phyloP scores from a whole-genome alignment of 2,329 filamentous ascomycete genomes.

The Sclerotiophoma versabilis region DNA sequence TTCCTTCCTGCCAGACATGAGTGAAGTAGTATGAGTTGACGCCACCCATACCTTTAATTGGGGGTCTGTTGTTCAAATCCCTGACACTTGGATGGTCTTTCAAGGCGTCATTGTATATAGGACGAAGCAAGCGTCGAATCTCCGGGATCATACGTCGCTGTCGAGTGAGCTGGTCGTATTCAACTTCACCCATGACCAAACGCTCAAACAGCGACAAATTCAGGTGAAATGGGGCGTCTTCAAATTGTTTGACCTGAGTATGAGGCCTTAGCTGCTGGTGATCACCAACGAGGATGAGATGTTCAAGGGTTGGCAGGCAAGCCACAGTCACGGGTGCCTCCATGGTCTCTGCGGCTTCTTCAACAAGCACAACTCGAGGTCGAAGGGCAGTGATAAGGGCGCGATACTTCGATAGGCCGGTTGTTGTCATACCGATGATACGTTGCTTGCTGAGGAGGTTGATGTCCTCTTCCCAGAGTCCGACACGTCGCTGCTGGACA shows the following conservation, averaged over 20 bases:
- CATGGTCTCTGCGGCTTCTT: slow-evolving; percentile 80
- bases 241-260: slow-evolving; percentile 68
- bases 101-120: slow-evolving; percentile 65
- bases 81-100: slow-evolving; percentile 66
- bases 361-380: slow-evolving; percentile 74
- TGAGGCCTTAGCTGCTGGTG: slow-evolving; percentile 79
- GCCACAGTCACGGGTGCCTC: slow-evolving; percentile 68
- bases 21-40: slow-evolving; percentile 67
- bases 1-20: slow-evolving; percentile 70
- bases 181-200: slow-evolving; percentile 70
- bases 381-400: slow-evolving; percentile 70
- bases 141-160: slow-evolving; percentile 79
- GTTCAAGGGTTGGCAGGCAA: slow-evolving; percentile 68
- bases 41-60: slow-evolving; percentile 69
- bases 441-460: slow-evolving; percentile 55
- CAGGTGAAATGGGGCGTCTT: slow-evolving; percentile 67
- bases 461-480: slow-evolving; percentile 65
- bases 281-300: slow-evolving; percentile 76
- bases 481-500: slow-evolving; percentile 62
- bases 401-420: slow-evolving; percentile 81
- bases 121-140: slow-evolving; percentile 65
- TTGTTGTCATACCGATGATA: slow-evolving; percentile 75
- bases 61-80: slow-evolving; percentile 53
- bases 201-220: slow-evolving; percentile 82
- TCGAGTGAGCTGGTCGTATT: slow-evolving; percentile 68